Base-by-base conservation (phyloP, 2,329 filamentous ascomycete genomes). In the Colletotrichum liaoningense region DNA sequence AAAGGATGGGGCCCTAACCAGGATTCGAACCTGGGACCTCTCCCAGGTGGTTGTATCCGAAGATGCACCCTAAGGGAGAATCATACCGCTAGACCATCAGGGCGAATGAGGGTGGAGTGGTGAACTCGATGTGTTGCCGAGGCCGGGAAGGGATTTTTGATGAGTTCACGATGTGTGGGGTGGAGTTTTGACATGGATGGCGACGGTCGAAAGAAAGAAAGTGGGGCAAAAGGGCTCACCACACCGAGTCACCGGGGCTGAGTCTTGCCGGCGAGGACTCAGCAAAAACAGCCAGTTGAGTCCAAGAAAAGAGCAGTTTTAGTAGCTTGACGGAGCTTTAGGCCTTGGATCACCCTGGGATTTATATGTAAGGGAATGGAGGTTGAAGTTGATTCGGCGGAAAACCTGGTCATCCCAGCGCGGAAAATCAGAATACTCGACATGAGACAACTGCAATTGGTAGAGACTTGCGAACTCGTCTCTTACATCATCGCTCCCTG, bases 21-120 rank as follows among this genome's bases (percentile, higher is more conserved):
- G 69, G 63, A 49, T 56, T 71, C 63, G 69, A 72, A 72, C 69
- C 69, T 72, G 69, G 69, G 69, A 72, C 69, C 69, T 72, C 69
- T 72, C 57, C 69, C 69, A 72, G 0, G 2, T 7, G 4, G 46
- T 19, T 30, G n/a, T 26, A 11, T 66, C 52, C 5, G 19, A 14
- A 11, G 42, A 70, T 16, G 59, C 14, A 60, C 67, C 67, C 62
- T 70, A 67, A 71, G 68, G 63, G 56, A 67, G 63, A 67, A 67
- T 67, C 55, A 67, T 71, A 67, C 56, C 56, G 67, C 62, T 66
- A 67, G 63, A 67, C 63, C 68, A 71, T 62, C 55, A 71, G 63
- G 63, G 68, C 68, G 24, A 19, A 22, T 16, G 16, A 24, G 2
- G 24, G 38, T 55, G 55, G 38, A 66, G 62, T 7, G n/a, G 14